Evolutionary conservation across 2,329 filamentous ascomycete genomes (phyloP), one percentile per base, ranked within the genome.

Genomic region (Pseudogymnoascus sp.): DNA sequence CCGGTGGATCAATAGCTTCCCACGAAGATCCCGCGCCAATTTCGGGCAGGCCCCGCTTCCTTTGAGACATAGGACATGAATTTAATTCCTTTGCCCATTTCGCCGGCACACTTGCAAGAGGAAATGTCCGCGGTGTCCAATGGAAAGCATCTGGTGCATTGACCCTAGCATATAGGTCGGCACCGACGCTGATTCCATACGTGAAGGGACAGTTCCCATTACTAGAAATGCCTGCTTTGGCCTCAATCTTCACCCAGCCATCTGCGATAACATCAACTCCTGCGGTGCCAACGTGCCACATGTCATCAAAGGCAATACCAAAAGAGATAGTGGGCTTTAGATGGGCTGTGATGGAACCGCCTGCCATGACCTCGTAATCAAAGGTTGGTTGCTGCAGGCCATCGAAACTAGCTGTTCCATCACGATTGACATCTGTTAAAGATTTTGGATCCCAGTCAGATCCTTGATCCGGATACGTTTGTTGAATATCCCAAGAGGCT

Each of bases 401-500:
- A 43, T 43, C 39, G 39, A 43, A 43, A 43, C 39, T 43, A 19
- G 39, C 39, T 43, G 39, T 43, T 43, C 39, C 39, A 6, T 43
- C 39, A 21, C 39, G 39, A 43, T 43, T 43, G 16, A 43, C 39
- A 19, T 43, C 16, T 19, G 39, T 19, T 16, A 43, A 43, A 11
- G 39, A 43, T 21, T 43, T 21, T 19, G 39, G 39, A 11, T 43
- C 39, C 39, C 39, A 43, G 11, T 43, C 39, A 21, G 39, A 43
- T 43, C 39, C 39, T 43, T 43, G 39, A 21, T 43, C 10, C 11
- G 39, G 39, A 21, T 43, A 43, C 3, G 39, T 43, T 11, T 43
- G 39, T 21, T 63, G 31, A 19, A 34, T 60, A 45, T 73, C 67
- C 73, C 69, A 75, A 57, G 67, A 68, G 31, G 71, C 70, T 43